Percentiles rank a stretch among this genome's conserved stretches.
Conservation (phyloP, 2,329 filamentous ascomycete species). For the Aspergillus neoniger region DNA sequence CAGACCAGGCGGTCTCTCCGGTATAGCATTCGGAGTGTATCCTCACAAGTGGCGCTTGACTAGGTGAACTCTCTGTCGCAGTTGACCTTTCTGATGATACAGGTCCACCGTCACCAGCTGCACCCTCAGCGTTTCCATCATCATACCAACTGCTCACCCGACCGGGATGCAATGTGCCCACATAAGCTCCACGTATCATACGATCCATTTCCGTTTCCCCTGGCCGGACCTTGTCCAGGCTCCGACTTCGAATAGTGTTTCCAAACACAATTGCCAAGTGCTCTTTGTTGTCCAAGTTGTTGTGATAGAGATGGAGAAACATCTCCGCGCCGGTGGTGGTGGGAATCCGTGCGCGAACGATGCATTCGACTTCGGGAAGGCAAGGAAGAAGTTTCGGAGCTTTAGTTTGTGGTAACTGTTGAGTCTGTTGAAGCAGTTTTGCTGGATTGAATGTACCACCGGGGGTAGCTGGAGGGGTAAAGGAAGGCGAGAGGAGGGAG, state of each 20-base stretch:
- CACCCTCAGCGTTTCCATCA: conserved; percentile 23
- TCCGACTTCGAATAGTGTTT: conserved; percentile 72
- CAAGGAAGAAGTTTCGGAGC: conserved; percentile 71
- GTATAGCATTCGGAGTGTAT: conserved; percentile 99
- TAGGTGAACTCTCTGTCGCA: conserved; percentile 22
- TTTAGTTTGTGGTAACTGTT: conserved; percentile 47
- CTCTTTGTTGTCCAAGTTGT: conserved; percentile 91
- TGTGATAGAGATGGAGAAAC: conserved; percentile 94
- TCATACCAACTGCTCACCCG: conserved; percentile 72
- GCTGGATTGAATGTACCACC: conserved; percentile 41
- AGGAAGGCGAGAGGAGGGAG: conserved; percentile 56
- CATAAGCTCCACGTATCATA: conserved; percentile 93
- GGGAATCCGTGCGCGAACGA: conserved; percentile 91
- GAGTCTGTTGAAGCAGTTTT: conserved; percentile 30
- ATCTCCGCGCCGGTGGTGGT: conserved; percentile 91
- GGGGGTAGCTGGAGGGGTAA: conserved; percentile 50
- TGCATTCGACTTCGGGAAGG: conserved; percentile 85
- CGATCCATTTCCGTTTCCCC: conserved; percentile 60
- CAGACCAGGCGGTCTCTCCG: conserved; percentile 97
- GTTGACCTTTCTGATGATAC: conserved; percentile 11
- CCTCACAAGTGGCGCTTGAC: conserved; percentile 71
- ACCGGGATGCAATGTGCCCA: conserved; percentile 82
- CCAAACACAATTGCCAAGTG: conserved; percentile 98
- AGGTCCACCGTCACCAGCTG: conserved; percentile 12
- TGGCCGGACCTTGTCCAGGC: conserved; percentile 51